Evolutionary conservation across 2,329 filamentous ascomycete genomes (phyloP).

Genomic region (Ophiostoma sp.): DNA sequence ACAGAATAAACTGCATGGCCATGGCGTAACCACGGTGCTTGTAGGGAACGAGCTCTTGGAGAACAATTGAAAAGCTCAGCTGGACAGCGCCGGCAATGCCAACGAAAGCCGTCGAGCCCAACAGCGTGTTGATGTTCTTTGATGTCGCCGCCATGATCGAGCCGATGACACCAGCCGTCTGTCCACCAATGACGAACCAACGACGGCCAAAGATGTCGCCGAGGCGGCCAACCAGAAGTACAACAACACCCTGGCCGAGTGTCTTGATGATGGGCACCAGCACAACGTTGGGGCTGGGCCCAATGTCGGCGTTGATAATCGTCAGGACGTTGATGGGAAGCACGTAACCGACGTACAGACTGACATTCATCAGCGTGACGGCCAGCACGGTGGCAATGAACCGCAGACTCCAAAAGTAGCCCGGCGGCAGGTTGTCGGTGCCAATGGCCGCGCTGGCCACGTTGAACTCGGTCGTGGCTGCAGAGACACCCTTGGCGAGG

Average conservation of each 20-base stretch:
- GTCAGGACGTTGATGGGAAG: conserved; percentile 42
- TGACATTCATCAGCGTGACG: conserved; percentile 42
- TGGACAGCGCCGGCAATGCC: conserved; percentile 42
- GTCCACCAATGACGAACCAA: conserved; percentile 44
- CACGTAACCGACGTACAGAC: conserved; percentile 42
- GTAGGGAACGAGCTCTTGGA: conserved; percentile 46
- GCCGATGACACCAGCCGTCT: conserved; percentile 40
- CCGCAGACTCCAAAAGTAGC: conserved; percentile 40
- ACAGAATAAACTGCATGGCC: conserved; percentile 38
- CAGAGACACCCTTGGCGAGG: not conserved
- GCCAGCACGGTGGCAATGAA: conserved; percentile 40
- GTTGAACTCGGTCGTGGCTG: conserved; percentile 30
- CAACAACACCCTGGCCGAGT: conserved; percentile 39
- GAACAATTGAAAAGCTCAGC: conserved; percentile 41
- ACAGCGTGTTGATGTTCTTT: conserved; percentile 39
- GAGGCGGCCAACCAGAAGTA: conserved; percentile 39
- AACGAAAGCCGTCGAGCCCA: conserved; percentile 39
- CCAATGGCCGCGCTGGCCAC: conserved; percentile 37
- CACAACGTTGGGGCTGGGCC: conserved; percentile 39
- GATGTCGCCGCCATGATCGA: conserved; percentile 41
- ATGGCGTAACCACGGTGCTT: conserved; percentile 40
- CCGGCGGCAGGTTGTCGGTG: conserved; percentile 40
- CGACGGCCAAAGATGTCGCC: conserved; percentile 44
- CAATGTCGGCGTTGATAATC: conserved; percentile 29
- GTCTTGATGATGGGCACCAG: conserved; percentile 42